These are phyloP conservation scores for Penicillium mononematosum DNA, from an alignment of 495 filamentous ascomycete genomes.

Conservation along the genomic window DNA sequence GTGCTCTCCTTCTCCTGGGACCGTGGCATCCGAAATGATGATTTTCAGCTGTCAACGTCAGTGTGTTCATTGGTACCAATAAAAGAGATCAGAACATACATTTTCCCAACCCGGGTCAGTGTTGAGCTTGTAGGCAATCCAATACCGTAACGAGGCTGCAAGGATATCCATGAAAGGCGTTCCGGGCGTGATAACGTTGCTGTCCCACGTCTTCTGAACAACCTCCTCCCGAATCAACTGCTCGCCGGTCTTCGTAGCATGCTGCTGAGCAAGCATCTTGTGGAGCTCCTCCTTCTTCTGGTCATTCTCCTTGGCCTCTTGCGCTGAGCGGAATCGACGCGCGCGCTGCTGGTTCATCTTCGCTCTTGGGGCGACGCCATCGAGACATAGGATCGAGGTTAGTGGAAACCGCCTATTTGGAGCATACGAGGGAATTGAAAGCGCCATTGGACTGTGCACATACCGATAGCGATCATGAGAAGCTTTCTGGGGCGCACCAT, in stretches of 20 bases:
- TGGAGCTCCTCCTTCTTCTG: slow-evolving; percentile 84
- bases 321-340: slow-evolving; percentile 85
- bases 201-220: slow-evolving; percentile 90
- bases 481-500: slow-evolving; percentile 96
- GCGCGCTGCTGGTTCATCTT: slow-evolving; percentile 99
- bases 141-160: slow-evolving; percentile 87
- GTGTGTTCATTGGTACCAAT: slow-evolving; percentile 7
- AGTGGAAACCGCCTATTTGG: slow-evolving; percentile 5
- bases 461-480: slow-evolving; percentile 96
- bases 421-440: slow-evolving; percentile 7
- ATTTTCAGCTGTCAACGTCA: slow-evolving; percentile 68
- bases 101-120: slow-evolving; percentile 68
- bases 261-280: slow-evolving; percentile 71
- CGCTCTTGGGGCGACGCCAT: slow-evolving; percentile 89
- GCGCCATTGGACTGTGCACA: slow-evolving; percentile 33
- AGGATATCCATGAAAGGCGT: slow-evolving; percentile 99
- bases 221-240: slow-evolving; percentile 61
- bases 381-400: slow-evolving; percentile 40
- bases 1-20: slow-evolving; percentile 97
- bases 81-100: slow-evolving; percentile 1
- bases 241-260: slow-evolving; percentile 55
- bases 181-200: slow-evolving; percentile 95
- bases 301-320: slow-evolving; percentile 92
- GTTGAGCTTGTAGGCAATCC: slow-evolving; percentile 95
- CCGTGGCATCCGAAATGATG: slow-evolving; percentile 96